These are phyloP conservation scores for Fusarium equiseti DNA, from an alignment of 2,329 filamentous ascomycete species.

Conservation along the genomic window DNA sequence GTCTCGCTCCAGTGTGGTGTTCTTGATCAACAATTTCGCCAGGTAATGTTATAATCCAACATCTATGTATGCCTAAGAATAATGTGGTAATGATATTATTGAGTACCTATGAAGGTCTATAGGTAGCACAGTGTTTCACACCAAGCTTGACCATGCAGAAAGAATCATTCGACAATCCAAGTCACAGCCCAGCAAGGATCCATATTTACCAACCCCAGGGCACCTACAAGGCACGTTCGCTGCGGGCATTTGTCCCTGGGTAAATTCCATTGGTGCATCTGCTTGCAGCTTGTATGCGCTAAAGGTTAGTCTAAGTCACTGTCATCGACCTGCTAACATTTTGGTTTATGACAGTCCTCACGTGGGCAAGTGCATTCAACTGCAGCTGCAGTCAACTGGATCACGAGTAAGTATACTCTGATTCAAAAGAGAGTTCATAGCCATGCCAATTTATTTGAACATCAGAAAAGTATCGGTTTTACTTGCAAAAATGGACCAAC, in stretches of 20 bases:
- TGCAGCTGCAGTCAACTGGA: background rate
- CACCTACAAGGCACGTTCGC: background rate
- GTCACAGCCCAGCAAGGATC: background rate
- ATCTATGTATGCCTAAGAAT: background rate
- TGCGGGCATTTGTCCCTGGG: background rate
- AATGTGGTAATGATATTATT: background rate
- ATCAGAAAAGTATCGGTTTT: background rate
- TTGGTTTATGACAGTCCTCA: background rate
- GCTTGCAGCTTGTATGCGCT: constrained; percentile 4
- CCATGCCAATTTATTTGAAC: background rate
- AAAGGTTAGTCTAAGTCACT: background rate
- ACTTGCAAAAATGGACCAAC: background rate
- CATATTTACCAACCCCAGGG: background rate
- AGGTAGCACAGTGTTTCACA: background rate
- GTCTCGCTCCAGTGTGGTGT: background rate
- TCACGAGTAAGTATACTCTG: background rate
- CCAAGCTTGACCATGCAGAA: background rate
- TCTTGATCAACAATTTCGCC: background rate
- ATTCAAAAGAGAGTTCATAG: background rate
- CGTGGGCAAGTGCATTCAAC: constrained; percentile 9
- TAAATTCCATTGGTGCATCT: background rate
- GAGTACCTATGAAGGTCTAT: background rate
- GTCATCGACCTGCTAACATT: background rate
- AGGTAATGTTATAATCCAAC: background rate
- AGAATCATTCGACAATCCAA: constrained; percentile 1